Evolutionary conservation across 2,329 filamentous ascomycete genomes (phyloP), one percentile per base, ranked within the genome.

Genomic region (Orbilia ellipsospora): DNA sequence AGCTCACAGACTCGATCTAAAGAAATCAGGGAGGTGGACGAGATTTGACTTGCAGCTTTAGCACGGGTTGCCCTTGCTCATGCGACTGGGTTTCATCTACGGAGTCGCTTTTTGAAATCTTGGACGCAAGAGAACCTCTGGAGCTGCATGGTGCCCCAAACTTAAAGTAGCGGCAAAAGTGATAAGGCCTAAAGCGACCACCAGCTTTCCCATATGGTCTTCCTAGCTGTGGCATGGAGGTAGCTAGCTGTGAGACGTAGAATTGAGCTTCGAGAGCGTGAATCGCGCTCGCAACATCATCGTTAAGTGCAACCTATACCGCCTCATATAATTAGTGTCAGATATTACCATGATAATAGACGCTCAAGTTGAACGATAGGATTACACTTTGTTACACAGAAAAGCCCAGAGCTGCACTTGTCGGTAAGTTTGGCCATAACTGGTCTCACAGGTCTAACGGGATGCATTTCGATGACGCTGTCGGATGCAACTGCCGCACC

Each of bases 31-130:
- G 60, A 66, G 40, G 69, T 63, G 62, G 63, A 67, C 26, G 69
- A 66, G 31, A 42, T 66, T 28, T 36, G 23, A 23, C 40, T 56
- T 69, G 66, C 66, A 61, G 57, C 57, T 61, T 23, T 63, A 57
- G 51, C 42, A 51, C 36, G 55, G 55, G 55, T 70, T 54, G 60
- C 66, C 59, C 66, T 70, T 70, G 66, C 66, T 70, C 31, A 36
- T 36, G 31, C 31, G 31, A 36, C 31, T 10, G 10, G 31, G 31
- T 36, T 36, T 7, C 31, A 36, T 36, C 31, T 36, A 10, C 31
- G 31, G 31, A 36, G 31, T 36, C 31, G 31, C 31, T 36, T 36
- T 23, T 36, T 36, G 31, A 36, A 36, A 36, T 36, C 31, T 36
- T 36, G 31, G 6, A 36, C 31, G 10, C 23, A 36, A 10, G 31